Conservation (phyloP, 345 rosid species). For the Acer yangbiense region DNA sequence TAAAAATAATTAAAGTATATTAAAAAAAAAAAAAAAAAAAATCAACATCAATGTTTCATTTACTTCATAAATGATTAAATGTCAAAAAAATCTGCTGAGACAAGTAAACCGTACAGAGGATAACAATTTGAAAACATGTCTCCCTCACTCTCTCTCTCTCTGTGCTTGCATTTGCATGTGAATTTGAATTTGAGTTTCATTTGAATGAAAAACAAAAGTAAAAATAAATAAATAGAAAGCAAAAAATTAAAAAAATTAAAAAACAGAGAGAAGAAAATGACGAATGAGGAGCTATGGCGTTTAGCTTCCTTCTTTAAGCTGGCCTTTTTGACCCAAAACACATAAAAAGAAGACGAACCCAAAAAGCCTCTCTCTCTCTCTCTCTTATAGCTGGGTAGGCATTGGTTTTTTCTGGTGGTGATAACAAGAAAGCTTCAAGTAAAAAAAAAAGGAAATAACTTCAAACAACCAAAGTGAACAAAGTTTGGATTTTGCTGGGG, state of each 20-base stretch:
- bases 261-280: background rate
- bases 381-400: slow-evolving; percentile 13
- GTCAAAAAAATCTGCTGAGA: too few species aligned
- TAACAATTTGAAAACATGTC: too few species aligned
- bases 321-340: slow-evolving; percentile 36
- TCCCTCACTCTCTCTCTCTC: too few species aligned
- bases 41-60: too few species aligned
- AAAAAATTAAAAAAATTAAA: slow-evolving; percentile 14
- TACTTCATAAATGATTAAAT: too few species aligned
- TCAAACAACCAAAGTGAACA: background rate
- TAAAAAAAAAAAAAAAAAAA: too few species aligned
- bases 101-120: too few species aligned
- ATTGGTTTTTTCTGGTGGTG: background rate
- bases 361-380: slow-evolving; percentile 16
- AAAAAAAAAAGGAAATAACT: background rate
- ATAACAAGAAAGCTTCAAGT: background rate
- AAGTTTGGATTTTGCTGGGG: background rate
- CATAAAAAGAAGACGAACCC: slow-evolving; percentile 19
- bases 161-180: slow-evolving; percentile 22
- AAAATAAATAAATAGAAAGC: slow-evolving; percentile 19
- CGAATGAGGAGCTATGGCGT: slow-evolving; percentile 25
- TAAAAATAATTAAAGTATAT: too few species aligned
- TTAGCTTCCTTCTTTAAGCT: slow-evolving; percentile 19
- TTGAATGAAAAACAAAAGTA: slow-evolving; percentile 3
- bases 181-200: slow-evolving; percentile 22